Base-by-base conservation (phyloP, 495 filamentous ascomycete species). In the Barbatosphaeria neglecta region DNA sequence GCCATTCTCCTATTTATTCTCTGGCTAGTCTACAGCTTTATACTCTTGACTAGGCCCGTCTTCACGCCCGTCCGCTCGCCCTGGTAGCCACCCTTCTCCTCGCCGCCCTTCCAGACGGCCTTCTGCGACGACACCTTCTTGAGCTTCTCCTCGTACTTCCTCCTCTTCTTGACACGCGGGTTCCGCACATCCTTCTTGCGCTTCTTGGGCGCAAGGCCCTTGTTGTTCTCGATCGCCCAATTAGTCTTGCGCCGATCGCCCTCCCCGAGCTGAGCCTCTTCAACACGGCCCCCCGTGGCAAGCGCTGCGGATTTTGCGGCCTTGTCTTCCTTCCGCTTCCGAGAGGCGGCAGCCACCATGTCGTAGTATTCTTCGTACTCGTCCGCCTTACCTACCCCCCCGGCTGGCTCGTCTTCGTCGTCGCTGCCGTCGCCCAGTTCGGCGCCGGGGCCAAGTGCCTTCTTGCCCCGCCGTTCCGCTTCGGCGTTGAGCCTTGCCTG, bases 1-100 rank as follows among this genome's bases (percentile, higher is more conserved):
- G 22, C 3, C 16, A 17, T 31, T 22, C 15, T 33, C 15, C 10
- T 22, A 11, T 18, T 5, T 13, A 6, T 11, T 13, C 33, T 5
- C 33, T 13, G 7, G 7, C 1, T 13, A 8, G 11, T 6, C 38
- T 64, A 90, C 61, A 98, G 69, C 74, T 94, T 98, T 55, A 82
- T 72, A 78, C 87, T 90, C 81, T 87, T 95, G 57, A 97, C 83
- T 66, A 98, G 59, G 38, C 83, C 83, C 56, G 78, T 85, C 74
- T 95, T 96, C 62, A 98, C 94, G 75, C 92, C 92, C 42, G 90
- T 95, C 74, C 84, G 62, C 66, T 98, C 92, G 63, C 92, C 92
- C 51, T 73, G 78, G 68, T 98, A 98, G 7, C 87, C 86, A 54
- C 92, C 90, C 54, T 73, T 78, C 43, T 81, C 80, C 66, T 95